Percentiles rank a stretch among this genome's conserved stretches.
These are phyloP conservation scores for Bassia scoparia DNA, from an alignment of 148 eudicot genomes.

Conservation along the genomic window DNA sequence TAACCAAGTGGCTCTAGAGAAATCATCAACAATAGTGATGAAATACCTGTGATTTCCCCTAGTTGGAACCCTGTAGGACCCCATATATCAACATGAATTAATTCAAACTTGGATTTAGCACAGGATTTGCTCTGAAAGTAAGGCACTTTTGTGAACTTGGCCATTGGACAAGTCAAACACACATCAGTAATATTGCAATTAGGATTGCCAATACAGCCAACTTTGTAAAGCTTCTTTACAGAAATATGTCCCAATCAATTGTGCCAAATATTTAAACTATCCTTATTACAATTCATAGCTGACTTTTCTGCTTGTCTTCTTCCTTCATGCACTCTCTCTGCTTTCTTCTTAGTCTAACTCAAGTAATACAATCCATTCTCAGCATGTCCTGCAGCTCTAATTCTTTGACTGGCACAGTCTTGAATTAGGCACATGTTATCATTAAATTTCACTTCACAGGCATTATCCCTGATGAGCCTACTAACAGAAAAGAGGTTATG, in stretches of 20 bases:
- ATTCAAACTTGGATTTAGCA: neutral
- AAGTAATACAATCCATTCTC: neutral
- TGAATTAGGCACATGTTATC: neutral
- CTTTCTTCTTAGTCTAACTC: no score
- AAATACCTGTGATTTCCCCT: neutral
- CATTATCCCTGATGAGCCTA: neutral
- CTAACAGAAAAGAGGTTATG: neutral
- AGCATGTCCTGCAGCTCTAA: neutral
- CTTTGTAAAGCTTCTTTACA: neutral
- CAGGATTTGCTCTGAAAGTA: neutral
- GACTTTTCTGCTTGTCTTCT: neutral
- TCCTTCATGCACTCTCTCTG: neutral
- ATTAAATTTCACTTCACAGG: neutral
- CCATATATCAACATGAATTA: neutral
- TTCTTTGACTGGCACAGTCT: neutral
- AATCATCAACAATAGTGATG: slow-evolving; percentile 1
- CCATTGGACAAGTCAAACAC: neutral
- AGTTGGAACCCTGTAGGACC: neutral
- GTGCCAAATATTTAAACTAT: neutral
- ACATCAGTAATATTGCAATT: neutral
- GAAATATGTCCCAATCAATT: neutral
- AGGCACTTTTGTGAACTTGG: neutral
- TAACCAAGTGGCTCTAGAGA: neutral
- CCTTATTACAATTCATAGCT: no score
- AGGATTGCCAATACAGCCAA: neutral